Conservation (phyloP, 805 yeast species). For the Suhomyces emberorum region DNA sequence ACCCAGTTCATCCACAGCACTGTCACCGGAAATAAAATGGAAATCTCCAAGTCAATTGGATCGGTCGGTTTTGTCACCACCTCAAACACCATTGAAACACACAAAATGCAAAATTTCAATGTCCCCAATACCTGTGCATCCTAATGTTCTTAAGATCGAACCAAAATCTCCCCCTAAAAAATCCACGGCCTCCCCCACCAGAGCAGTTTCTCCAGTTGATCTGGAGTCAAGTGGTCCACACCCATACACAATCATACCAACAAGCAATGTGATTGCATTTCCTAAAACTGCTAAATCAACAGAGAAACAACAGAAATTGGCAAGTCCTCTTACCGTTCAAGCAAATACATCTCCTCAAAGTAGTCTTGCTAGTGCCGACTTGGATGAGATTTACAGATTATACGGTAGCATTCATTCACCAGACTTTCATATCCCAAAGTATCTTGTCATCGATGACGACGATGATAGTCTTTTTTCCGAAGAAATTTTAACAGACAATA, state of each 20-base stretch:
- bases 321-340: neutral
- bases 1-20: too few species aligned
- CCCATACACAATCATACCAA: constrained; percentile 1
- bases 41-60: too few species aligned
- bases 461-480: constrained; percentile 15
- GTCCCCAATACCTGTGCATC: too few species aligned
- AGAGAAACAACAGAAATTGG: neutral
- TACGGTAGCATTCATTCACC: neutral
- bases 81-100: too few species aligned
- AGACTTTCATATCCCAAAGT: constrained; percentile 5
- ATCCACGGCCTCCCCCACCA: too few species aligned
- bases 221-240: too few species aligned
- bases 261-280: neutral
- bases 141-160: too few species aligned
- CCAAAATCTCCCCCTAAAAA: too few species aligned
- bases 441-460: constrained; percentile 11
- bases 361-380: constrained; percentile 1
- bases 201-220: too few species aligned
- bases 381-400: constrained; percentile 3
- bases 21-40: too few species aligned
- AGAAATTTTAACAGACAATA: constrained; percentile 3
- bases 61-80: neutral
- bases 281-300: neutral
- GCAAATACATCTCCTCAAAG: neutral
- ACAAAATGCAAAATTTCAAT: too few species aligned